Conservation (phyloP, 805 yeast genomes). For the Alloascoidea hylecoeti region DNA sequence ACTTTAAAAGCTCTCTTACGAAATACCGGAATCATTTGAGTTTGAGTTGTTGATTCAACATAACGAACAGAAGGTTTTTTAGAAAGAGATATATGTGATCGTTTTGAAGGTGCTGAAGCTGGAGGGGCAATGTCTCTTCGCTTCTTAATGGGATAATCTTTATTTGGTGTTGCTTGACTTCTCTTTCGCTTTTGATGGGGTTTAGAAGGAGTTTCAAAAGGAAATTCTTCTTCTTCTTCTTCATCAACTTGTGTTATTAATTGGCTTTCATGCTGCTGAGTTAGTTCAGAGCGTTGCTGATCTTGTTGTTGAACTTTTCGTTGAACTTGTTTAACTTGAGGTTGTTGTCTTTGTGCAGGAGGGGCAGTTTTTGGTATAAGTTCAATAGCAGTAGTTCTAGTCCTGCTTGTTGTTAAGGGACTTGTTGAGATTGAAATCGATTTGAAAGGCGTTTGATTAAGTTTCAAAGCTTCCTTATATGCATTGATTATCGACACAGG, state of each 20-base stretch:
- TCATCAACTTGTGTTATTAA: background rate
- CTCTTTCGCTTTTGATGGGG: no score
- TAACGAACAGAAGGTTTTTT: background rate
- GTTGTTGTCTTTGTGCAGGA: no score
- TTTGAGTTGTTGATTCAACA: background rate
- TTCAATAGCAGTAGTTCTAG: no score
- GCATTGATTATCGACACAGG: background rate
- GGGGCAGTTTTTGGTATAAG: no score
- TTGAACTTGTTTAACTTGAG: background rate
- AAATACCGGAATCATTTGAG: conserved; percentile 1
- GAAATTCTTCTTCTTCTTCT: no score
- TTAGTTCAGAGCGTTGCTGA: background rate
- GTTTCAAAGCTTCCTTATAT: background rate
- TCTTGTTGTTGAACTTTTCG: background rate
- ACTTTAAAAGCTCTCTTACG: background rate
- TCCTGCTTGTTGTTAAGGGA: background rate
- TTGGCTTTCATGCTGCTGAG: background rate
- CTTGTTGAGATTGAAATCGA: background rate
- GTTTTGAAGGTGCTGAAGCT: background rate
- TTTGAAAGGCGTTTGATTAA: background rate
- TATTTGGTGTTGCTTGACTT: background rate
- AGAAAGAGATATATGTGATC: no score
- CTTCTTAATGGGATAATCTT: background rate
- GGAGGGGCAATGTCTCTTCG: background rate
- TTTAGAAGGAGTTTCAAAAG: no score